These are phyloP conservation scores for Lasiodiplodia gonubiensis DNA, from an alignment of 2,329 filamentous ascomycete species.

Conservation along the genomic window DNA sequence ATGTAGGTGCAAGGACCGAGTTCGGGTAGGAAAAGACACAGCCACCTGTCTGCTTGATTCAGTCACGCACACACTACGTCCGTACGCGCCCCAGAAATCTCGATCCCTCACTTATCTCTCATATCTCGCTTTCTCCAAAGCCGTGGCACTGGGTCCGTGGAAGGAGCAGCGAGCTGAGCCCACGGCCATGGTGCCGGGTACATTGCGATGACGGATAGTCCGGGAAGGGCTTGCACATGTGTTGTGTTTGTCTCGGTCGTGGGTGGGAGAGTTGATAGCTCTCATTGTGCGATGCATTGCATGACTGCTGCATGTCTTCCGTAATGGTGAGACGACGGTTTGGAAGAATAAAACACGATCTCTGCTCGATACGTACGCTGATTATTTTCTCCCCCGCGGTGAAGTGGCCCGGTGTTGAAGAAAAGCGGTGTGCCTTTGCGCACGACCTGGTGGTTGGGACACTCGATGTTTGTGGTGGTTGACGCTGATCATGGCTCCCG, in stretches of 20 bases:
- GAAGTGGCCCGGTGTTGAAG: not conserved
- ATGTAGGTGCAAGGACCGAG: too few relatives aligned
- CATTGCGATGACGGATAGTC: too few relatives aligned
- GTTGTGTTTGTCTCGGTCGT: not conserved
- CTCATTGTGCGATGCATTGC: not conserved
- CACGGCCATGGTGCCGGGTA: not conserved
- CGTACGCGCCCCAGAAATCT: not conserved
- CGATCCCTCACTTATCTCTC: not conserved
- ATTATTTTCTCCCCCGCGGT: too few relatives aligned
- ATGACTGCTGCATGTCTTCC: not conserved
- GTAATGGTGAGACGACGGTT: not conserved
- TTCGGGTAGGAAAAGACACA: not conserved
- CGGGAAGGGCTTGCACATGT: not conserved
- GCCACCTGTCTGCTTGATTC: not conserved
- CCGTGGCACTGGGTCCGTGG: not conserved
- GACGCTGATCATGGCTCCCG: not conserved
- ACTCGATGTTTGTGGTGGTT: not conserved
- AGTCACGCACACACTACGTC: not conserved
- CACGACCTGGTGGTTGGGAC: not conserved
- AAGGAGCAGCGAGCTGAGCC: not conserved
- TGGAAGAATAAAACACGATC: too few relatives aligned
- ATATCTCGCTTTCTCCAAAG: not conserved
- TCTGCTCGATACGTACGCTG: too few relatives aligned
- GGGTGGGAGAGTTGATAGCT: not conserved
- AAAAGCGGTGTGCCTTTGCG: conserved; percentile 9